phyloP scores from a whole-genome alignment of 352 stramenopile species.

The Globisporangium cylindrosporum region DNA sequence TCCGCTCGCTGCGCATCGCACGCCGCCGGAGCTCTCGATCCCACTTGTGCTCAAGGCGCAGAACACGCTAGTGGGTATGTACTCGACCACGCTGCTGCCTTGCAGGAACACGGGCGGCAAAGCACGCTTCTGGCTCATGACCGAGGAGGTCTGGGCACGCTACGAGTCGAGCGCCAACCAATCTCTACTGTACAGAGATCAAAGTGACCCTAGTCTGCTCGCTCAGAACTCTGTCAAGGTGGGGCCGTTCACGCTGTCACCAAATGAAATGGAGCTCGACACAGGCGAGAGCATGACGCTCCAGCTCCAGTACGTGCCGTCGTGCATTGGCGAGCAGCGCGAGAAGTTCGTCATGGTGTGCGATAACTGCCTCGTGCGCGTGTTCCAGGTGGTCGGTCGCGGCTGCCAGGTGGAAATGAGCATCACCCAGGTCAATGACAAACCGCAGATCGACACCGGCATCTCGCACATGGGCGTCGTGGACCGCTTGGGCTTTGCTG shows the following conservation, averaged over 20 bases:
- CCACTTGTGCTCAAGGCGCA: conserved; percentile 51
- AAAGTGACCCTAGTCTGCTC: not conserved
- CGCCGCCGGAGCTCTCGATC: conserved; percentile 64
- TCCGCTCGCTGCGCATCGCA: conserved; percentile 42
- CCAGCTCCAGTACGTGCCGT: conserved; percentile 53
- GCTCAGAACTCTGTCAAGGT: conserved; percentile 11
- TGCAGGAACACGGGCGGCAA: conserved; percentile 65
- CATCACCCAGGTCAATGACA: conserved; percentile 42
- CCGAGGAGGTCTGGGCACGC: conserved; percentile 43
- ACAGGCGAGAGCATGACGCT: conserved; percentile 41
- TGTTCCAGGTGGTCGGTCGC: conserved; percentile 65
- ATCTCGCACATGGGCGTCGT: conserved; percentile 45
- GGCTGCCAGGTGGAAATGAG: conserved; percentile 66
- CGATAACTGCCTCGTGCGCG: conserved; percentile 77
- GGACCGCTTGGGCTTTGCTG: conserved; percentile 46
- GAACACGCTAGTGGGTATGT: conserved; percentile 60
- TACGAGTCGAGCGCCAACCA: conserved; percentile 27
- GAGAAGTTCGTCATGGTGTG: conserved; percentile 78
- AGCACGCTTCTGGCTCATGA: conserved; percentile 72
- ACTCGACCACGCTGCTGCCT: conserved; percentile 36
- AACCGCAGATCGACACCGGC: conserved; percentile 34
- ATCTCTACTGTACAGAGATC: conserved; percentile 6
- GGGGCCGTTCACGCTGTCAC: conserved; percentile 55
- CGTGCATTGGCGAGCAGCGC: conserved; percentile 49
- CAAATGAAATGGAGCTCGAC: conserved; percentile 50